A percentile compares a stretch with the other conserved stretches of the same genome.
These are phyloP conservation scores for Chloranthus sessilifolius DNA, from an alignment of 164 flowering plant genomes.

Conservation along the genomic window DNA sequence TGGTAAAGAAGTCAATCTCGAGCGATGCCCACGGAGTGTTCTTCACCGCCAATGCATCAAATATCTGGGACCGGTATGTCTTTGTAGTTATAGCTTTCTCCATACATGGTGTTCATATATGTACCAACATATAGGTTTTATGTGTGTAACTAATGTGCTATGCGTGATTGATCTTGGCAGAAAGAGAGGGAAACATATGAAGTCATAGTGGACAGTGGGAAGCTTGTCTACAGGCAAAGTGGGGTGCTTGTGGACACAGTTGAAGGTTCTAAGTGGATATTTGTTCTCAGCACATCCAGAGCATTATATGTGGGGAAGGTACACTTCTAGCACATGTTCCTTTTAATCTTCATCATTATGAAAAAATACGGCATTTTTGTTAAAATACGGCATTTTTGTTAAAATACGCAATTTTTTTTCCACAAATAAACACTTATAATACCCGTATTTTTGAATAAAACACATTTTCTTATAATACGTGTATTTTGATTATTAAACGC, in stretches of 20 bases:
- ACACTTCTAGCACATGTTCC: not conserved
- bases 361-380: too few relatives aligned
- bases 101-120: too few relatives aligned
- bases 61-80: slow-evolving; percentile 75
- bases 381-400: too few relatives aligned
- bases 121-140: too few relatives aligned
- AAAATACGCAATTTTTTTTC: too few relatives aligned
- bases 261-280: slow-evolving; percentile 67
- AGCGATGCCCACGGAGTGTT: slow-evolving; percentile 36
- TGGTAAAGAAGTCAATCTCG: slow-evolving; percentile 58
- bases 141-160: too few relatives aligned
- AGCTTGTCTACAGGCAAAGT: slow-evolving; percentile 49
- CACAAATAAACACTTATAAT: too few relatives aligned
- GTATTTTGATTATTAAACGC: too few relatives aligned
- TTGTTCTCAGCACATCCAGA: slow-evolving; percentile 66
- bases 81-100: not conserved
- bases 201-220: slow-evolving; percentile 59
- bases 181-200: slow-evolving; percentile 64
- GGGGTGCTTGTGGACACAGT: slow-evolving; percentile 31
- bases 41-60: slow-evolving; percentile 66
- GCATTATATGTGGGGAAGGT: slow-evolving; percentile 49
- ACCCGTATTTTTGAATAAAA: too few relatives aligned
- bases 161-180: slow-evolving; percentile 36
- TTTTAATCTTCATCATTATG: not conserved
- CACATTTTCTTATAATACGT: too few relatives aligned